Evolutionary conservation across 352 stramenopile genomes (phyloP), one percentile per base, ranked within the genome.

Genomic region (Plasmopara muralis): DNA sequence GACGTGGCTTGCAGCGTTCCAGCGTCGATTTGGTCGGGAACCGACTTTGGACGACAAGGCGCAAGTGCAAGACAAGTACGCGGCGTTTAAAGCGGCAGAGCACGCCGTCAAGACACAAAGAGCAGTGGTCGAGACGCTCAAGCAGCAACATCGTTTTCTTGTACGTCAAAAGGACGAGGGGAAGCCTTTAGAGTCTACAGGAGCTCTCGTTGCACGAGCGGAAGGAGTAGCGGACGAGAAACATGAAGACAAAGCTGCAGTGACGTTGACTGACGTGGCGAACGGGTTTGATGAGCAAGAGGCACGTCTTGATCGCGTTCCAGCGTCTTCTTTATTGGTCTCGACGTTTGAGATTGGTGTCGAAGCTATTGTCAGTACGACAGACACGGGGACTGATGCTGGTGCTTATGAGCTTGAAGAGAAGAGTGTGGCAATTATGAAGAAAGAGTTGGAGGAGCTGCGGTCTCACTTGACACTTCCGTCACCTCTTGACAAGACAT

Each of bases 31-130:
- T 44, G 57, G 62, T 0, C 66, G 75, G 0, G 78, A 89, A 0
- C 81, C 78, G 6, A 73, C 66, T 18, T 80, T 89, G n/a, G 70
- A 87, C n/a, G 81, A 92, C 38, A 89, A 92, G 44, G 67, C 78
- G 7, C 65, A 79, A 34, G 81, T 89, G 29, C 89, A 89, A 41
- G 75, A 87, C 16, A 55, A 86, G 31, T 92, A 92, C 38, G 18
- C 87, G 16, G 63, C 65, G 16, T 92, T 92, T 66, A 89, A 92
- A 56, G 63, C 68, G n/a, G 64, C 60, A 7, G 81, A 92, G 37
- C 76, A 78, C 2, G 63, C 60, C 13, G 83, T 68, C 43, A 81
- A 68, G 13, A 15, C 33, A 9, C 49, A 72, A 15, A 87, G 87
- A 57, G 44, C 69, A 6, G 18, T 53, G 0, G 62, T 83, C 1